Evolutionary conservation across 257 asterid species (phyloP).

Genomic region (Petrea volubilis): DNA sequence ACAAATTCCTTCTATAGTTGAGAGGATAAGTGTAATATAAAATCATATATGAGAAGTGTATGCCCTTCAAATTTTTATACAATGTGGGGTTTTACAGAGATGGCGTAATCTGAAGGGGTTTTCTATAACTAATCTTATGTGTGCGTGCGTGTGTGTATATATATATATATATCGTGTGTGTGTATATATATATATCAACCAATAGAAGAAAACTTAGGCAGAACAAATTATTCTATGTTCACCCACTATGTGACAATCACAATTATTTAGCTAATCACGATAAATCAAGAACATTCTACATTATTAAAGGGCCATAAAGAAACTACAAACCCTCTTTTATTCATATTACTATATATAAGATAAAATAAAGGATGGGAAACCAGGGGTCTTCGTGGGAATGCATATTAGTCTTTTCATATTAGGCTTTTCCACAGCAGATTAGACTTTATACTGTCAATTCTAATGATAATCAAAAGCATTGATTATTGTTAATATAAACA

Average conservation of each 20-base stretch:
- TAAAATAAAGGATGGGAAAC: not conserved
- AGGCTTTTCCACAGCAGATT: slow-evolving; percentile 21
- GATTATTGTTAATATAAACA: slow-evolving; percentile 14
- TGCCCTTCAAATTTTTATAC: too few species aligned
- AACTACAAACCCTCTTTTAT: not conserved
- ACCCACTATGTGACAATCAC: not conserved
- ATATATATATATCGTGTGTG: too few species aligned
- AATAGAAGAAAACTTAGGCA: too few species aligned
- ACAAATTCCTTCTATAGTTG: too few species aligned
- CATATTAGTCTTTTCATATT: slow-evolving; percentile 21
- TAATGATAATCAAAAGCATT: not conserved
- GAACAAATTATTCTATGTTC: not conserved
- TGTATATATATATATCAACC: too few species aligned
- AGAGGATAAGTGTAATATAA: too few species aligned
- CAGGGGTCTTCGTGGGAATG: not conserved
- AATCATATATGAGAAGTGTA: too few species aligned
- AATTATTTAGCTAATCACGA: not conserved
- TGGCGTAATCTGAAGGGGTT: too few species aligned
- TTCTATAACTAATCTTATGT: too few species aligned
- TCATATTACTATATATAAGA: not conserved
- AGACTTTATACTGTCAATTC: not conserved
- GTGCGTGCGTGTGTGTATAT: too few species aligned
- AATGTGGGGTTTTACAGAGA: too few species aligned
- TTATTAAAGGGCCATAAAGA: not conserved
- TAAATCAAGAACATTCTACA: not conserved